Conservation (phyloP, 1,284 basidiomycete genomes). For the Ceratobasidium sp. region DNA sequence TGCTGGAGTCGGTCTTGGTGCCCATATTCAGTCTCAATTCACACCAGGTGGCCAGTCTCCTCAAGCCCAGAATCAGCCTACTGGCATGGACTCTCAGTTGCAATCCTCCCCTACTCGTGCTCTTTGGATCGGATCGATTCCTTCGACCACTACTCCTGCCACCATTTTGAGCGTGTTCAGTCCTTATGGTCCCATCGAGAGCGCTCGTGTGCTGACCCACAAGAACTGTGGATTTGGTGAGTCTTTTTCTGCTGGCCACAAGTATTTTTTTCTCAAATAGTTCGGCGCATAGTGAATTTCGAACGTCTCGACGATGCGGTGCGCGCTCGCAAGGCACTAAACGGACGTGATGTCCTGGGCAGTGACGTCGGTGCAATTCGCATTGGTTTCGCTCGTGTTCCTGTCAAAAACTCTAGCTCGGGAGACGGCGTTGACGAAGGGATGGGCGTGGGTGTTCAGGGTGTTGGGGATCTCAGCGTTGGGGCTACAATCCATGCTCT, state of each 20-base stretch:
- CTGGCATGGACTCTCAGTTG: conserved; percentile 77
- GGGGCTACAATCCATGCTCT: conserved; percentile 87
- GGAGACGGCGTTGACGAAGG: conserved; percentile 55
- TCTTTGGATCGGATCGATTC: conserved; percentile 95
- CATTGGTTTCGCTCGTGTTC: conserved; percentile 96
- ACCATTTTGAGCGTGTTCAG: conserved; percentile 93
- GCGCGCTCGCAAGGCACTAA: conserved; percentile 90
- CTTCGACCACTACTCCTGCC: conserved; percentile 89
- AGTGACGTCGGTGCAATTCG: conserved; percentile 94
- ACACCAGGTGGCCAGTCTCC: conserved; percentile 38
- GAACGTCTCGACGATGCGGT: conserved; percentile 97
- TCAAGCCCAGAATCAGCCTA: conserved; percentile 56
- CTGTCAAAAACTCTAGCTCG: conserved; percentile 83
- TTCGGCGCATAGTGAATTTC: conserved; percentile 78
- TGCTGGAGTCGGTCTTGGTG: conserved; percentile 33
- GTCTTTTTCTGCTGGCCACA: conserved; percentile 49
- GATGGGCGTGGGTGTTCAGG: conserved; percentile 70
- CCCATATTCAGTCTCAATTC: conserved; percentile 36
- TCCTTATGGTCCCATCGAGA: conserved; percentile 97
- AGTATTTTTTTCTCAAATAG: conserved; percentile 30
- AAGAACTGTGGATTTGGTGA: conserved; percentile 95
- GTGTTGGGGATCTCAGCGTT: conserved; percentile 79
- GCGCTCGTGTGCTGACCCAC: conserved; percentile 91
- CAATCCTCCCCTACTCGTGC: conserved; percentile 90
- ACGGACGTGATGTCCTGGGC: conserved; percentile 93